These are phyloP conservation scores for Rhizoclosmatium globosum DNA, from an alignment of 192 early-diverging fungal genomes.

Conservation along the genomic window DNA sequence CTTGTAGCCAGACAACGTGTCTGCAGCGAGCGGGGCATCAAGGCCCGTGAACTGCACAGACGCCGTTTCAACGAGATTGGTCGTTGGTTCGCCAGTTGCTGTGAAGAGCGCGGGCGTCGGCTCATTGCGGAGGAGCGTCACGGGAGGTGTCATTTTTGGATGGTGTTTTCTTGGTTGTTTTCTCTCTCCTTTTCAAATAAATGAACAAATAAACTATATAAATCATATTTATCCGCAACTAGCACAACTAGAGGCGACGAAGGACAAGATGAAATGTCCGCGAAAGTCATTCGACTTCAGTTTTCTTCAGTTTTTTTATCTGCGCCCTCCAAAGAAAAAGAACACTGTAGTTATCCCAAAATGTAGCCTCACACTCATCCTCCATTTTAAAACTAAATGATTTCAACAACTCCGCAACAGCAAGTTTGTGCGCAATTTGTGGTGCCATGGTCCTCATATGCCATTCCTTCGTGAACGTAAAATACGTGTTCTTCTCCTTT, in stretches of 20 bases:
- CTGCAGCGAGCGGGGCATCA: background rate
- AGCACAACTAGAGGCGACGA: no score
- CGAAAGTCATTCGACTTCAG: no score
- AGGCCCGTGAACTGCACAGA: background rate
- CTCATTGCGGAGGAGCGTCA: background rate
- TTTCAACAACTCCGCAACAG: background rate
- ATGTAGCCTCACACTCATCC: no score
- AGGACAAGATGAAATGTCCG: no score
- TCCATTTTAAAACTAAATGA: background rate
- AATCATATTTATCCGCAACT: no score
- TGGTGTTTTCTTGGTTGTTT: background rate
- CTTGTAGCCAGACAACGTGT: conserved; percentile 44
- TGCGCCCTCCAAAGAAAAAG: no score
- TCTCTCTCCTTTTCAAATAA: no score
- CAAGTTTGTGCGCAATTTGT: background rate
- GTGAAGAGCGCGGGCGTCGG: background rate
- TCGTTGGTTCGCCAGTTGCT: conserved; percentile 7
- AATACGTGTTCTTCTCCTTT: background rate
- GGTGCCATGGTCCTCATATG: background rate
- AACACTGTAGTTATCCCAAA: no score
- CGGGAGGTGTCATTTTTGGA: background rate
- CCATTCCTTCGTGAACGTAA: background rate
- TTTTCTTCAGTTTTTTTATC: no score
- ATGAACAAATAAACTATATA: no score
- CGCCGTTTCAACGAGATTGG: background rate